phyloP scores from a whole-genome alignment of 208 protist species.

The Acanthamoeba sp. region DNA sequence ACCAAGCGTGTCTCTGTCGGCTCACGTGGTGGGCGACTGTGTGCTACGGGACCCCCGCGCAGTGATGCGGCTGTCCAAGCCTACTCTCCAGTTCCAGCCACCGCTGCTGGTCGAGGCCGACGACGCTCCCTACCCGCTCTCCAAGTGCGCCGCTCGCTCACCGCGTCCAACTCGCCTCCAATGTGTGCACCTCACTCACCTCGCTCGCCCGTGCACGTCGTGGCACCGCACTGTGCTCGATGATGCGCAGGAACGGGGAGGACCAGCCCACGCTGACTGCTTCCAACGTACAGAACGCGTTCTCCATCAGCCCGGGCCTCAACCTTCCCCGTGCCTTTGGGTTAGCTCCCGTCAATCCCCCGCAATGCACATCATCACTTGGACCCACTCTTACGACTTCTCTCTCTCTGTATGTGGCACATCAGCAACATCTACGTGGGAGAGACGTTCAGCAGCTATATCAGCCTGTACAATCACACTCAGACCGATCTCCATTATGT shows the following conservation, averaged over 20 bases:
- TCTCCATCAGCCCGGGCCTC: slow-evolving; percentile 43
- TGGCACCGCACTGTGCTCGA: no score
- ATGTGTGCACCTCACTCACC: no score
- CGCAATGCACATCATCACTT: no score
- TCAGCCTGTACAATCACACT: slow-evolving; percentile 59
- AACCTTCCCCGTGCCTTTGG: slow-evolving; percentile 44
- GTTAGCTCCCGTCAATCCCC: background rate
- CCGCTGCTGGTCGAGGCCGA: slow-evolving; percentile 38
- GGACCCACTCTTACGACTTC: no score
- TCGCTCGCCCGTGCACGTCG: no score
- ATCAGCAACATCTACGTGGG: slow-evolving; percentile 38
- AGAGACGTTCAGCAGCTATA: slow-evolving; percentile 39
- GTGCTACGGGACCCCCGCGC: background rate
- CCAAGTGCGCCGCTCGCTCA: slow-evolving; percentile 24
- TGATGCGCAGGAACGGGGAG: background rate
- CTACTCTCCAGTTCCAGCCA: slow-evolving; percentile 23
- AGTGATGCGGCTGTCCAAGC: slow-evolving; percentile 43
- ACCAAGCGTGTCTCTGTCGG: background rate
- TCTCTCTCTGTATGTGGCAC: background rate
- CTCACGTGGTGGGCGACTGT: no score
- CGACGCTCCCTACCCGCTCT: slow-evolving; percentile 27
- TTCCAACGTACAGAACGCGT: slow-evolving; percentile 23
- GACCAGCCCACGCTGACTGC: slow-evolving; percentile 8
- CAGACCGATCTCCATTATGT: background rate
- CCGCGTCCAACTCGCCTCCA: background rate